phyloP scores from a whole-genome alignment of 2,329 filamentous ascomycete genomes.

The Fusarium beomiforme region DNA sequence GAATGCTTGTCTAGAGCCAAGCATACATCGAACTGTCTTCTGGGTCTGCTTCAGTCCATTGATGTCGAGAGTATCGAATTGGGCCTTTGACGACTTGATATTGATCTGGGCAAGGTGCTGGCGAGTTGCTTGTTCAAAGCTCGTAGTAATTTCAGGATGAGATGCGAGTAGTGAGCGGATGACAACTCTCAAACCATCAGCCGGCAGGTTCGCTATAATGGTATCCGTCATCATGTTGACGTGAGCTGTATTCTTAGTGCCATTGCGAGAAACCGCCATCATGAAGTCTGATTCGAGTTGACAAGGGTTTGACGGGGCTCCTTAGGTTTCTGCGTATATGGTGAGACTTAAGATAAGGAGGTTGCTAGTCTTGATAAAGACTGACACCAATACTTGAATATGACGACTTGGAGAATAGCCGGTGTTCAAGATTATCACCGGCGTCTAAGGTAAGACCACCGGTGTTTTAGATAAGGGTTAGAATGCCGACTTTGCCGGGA shows the following conservation, averaged over 20 bases:
- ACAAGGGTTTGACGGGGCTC: too few species aligned
- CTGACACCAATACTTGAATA: neutral
- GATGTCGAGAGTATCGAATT: accelerated
- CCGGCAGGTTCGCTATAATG: neutral
- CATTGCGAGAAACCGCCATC: neutral
- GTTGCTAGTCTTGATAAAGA: neutral
- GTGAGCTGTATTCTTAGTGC: neutral
- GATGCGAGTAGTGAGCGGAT: neutral
- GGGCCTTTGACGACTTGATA: neutral
- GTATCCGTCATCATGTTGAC: constrained; percentile 3
- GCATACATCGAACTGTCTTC: neutral
- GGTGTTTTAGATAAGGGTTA: neutral
- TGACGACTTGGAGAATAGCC: neutral
- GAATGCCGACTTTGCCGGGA: neutral
- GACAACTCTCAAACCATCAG: neutral
- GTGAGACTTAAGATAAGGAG: neutral
- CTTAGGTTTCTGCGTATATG: accelerated
- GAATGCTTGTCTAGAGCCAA: neutral
- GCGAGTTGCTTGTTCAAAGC: neutral
- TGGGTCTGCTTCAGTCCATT: neutral
- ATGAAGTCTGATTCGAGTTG: neutral
- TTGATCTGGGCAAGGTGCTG: neutral
- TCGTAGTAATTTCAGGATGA: accelerated
- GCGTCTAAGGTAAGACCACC: neutral
- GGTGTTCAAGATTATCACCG: neutral